A percentile compares a stretch with the other conserved stretches of the same genome.
Evolutionary conservation across 331 rosid species (phyloP).

Genomic region (Erythrophleum ivorense): DNA sequence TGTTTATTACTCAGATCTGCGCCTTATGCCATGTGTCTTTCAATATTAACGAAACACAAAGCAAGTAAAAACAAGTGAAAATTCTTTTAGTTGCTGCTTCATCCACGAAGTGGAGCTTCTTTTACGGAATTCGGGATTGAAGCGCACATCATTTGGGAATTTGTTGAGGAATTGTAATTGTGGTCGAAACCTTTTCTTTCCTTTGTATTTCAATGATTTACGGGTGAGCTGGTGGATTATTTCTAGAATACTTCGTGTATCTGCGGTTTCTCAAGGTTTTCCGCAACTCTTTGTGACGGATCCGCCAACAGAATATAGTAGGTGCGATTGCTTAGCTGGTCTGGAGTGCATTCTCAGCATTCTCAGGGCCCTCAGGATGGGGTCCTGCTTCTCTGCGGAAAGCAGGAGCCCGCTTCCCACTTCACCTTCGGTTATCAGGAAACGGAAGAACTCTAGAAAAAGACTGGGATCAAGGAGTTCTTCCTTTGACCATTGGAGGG

Average conservation of each 20-base stretch:
- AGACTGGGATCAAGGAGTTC: slow-evolving; percentile 60
- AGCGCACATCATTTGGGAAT: not conserved
- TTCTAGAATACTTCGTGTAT: not conserved
- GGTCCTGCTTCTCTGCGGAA: slow-evolving; percentile 98
- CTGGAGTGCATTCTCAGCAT: slow-evolving; percentile 81
- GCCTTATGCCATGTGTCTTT: not conserved
- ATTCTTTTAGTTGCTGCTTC: not conserved
- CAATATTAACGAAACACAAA: not conserved
- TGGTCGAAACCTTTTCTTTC: not conserved
- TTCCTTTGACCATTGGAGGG: slow-evolving; percentile 73
- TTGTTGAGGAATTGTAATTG: not conserved
- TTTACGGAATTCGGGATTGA: not conserved
- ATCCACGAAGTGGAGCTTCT: slow-evolving; percentile 9
- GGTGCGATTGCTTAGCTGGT: slow-evolving; percentile 55
- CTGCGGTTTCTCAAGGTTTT: slow-evolving; percentile 17
- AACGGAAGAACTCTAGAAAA: slow-evolving; percentile 53
- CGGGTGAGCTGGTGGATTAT: not conserved
- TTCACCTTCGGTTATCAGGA: slow-evolving; percentile 55
- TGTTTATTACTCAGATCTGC: slow-evolving; percentile 21
- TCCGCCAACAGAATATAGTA: slow-evolving; percentile 59
- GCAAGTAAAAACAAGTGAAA: not conserved
- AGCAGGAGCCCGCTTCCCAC: slow-evolving; percentile 89
- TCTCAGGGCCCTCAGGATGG: slow-evolving; percentile 93
- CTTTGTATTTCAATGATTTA: not conserved
- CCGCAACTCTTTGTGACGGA: slow-evolving; percentile 63